Evolutionary conservation across 164 flowering plant genomes (phyloP).

Genomic region (Platanus orientalis): DNA sequence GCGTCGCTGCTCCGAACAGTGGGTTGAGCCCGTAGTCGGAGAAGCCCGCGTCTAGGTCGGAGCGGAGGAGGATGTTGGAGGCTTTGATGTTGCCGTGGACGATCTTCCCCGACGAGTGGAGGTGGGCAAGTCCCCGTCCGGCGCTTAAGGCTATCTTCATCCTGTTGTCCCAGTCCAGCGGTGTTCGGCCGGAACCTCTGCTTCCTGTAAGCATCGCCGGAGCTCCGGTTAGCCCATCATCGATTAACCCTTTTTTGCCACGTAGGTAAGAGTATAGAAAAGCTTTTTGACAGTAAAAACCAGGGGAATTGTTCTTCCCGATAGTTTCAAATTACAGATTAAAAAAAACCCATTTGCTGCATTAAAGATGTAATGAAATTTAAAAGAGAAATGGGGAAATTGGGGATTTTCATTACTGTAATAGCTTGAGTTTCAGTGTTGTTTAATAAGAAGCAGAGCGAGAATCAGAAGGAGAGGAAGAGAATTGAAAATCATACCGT

Average conservation of each 20-base stretch:
- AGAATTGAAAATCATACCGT: slow-evolving; percentile 41
- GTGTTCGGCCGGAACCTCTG: slow-evolving; percentile 90
- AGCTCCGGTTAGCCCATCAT: neutral
- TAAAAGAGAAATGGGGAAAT: neutral
- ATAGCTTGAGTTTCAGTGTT: neutral
- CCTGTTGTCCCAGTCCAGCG: slow-evolving; percentile 88
- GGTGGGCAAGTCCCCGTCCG: slow-evolving; percentile 73
- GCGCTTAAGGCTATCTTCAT: slow-evolving; percentile 69
- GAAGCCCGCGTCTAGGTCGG: slow-evolving; percentile 52
- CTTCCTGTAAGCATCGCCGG: slow-evolving; percentile 49
- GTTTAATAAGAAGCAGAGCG: too few relatives aligned
- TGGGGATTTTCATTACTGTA: slow-evolving; percentile 12
- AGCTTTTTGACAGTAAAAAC: too few relatives aligned
- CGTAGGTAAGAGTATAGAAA: too few relatives aligned
- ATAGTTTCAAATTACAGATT: too few relatives aligned
- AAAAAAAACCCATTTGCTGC: too few relatives aligned
- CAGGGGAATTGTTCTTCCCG: too few relatives aligned
- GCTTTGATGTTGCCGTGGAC: slow-evolving; percentile 94
- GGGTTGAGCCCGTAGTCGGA: slow-evolving; percentile 83
- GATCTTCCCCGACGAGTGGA: slow-evolving; percentile 59
- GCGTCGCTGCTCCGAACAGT: slow-evolving; percentile 46
- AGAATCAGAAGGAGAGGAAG: neutral
- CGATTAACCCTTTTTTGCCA: neutral
- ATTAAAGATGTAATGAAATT: too few relatives aligned
- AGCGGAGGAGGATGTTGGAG: slow-evolving; percentile 76